Evolutionary conservation across 495 filamentous ascomycete genomes (phyloP).

Genomic region (Hypoxylon lenormandii): DNA sequence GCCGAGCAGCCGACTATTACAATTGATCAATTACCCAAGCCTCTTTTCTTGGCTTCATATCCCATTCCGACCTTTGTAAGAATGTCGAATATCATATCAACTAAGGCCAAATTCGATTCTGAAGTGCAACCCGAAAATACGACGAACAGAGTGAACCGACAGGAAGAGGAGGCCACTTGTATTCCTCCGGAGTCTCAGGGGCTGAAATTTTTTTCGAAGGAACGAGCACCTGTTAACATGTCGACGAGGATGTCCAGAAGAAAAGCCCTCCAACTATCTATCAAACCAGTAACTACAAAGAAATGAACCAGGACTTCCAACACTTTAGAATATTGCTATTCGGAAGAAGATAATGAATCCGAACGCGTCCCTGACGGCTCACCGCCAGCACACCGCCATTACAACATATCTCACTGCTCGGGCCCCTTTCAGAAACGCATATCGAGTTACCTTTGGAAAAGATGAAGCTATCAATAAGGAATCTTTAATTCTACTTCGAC

Average conservation of each 20-base stretch:
- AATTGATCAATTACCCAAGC: neutral
- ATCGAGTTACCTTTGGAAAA: neutral
- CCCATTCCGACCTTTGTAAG: neutral
- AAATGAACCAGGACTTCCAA: too few relatives aligned
- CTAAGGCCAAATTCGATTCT: neutral
- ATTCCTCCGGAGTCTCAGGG: too few relatives aligned
- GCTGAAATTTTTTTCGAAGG: too few relatives aligned
- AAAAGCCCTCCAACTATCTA: too few relatives aligned
- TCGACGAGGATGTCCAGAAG: too few relatives aligned
- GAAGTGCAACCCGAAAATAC: neutral
- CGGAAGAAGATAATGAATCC: too few relatives aligned
- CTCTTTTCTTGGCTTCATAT: slow-evolving; percentile 2
- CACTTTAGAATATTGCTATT: too few relatives aligned
- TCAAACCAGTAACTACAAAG: too few relatives aligned
- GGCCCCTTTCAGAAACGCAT: neutral
- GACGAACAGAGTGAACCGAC: too few relatives aligned
- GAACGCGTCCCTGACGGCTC: neutral
- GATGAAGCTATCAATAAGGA: neutral
- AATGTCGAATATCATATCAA: neutral
- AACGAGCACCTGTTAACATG: too few relatives aligned
- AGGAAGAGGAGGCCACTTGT: too few relatives aligned
- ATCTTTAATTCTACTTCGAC: neutral
- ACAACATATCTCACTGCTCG: neutral
- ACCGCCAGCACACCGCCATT: neutral
- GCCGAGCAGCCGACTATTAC: neutral